phyloP scores from a whole-genome alignment of 2,329 filamentous ascomycete genomes.

The Endoconidiophora polonica region DNA sequence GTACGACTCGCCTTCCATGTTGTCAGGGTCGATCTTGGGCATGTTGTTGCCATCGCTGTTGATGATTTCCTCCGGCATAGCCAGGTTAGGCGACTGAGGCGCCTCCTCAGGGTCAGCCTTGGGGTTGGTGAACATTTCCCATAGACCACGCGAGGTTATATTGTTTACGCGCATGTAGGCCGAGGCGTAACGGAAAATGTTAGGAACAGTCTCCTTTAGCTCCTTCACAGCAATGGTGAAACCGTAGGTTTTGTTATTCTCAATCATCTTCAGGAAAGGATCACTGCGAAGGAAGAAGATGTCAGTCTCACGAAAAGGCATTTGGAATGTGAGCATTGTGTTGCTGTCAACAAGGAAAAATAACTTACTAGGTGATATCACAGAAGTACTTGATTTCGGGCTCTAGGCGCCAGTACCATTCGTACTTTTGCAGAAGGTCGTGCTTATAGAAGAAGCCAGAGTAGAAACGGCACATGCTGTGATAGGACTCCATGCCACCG shows the following conservation, averaged over 20 bases:
- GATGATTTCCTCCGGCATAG: conserved; percentile 65
- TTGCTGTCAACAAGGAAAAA: too few species aligned
- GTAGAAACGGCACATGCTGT: conserved; percentile 98
- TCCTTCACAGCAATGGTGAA: conserved; percentile 99
- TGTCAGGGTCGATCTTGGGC: conserved; percentile 74
- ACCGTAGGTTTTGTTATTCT: conserved; percentile 91
- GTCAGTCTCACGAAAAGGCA: neutral
- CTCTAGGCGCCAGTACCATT: conserved; percentile 99
- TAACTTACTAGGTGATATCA: conserved; percentile 81
- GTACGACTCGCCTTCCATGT: conserved; percentile 95
- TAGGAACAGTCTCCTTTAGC: conserved; percentile 90
- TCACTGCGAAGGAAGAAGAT: conserved; percentile 37
- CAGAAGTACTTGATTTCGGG: conserved; percentile 99
- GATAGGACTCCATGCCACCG: conserved; percentile 94
- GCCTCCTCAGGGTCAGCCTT: conserved; percentile 41
- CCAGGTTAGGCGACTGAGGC: conserved; percentile 44
- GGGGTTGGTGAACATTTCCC: conserved; percentile 96
- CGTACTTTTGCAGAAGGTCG: conserved; percentile 83
- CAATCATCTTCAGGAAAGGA: conserved; percentile 88
- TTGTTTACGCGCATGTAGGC: conserved; percentile 92
- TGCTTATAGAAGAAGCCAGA: conserved; percentile 99
- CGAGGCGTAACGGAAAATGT: conserved; percentile 97
- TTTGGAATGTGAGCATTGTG: neutral
- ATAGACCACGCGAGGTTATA: conserved; percentile 75
- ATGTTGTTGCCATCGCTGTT: conserved; percentile 50